Conservation (phyloP, 2,329 filamentous ascomycete species). For the Lecanosticta acicola region DNA sequence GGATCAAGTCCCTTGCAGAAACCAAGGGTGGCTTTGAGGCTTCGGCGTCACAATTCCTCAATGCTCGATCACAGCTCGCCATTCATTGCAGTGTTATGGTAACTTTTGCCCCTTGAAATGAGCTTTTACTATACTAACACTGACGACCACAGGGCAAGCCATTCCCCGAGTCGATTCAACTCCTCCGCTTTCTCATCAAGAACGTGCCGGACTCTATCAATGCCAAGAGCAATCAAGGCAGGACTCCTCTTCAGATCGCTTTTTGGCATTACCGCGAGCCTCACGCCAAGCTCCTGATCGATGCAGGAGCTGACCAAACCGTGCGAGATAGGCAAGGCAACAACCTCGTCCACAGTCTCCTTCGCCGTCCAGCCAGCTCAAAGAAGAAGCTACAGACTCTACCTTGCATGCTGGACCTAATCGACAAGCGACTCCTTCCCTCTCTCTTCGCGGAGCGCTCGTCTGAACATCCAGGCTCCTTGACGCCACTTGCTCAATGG, state of each 20-base stretch:
- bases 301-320: slow-evolving; percentile 64
- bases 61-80: slow-evolving; percentile 51
- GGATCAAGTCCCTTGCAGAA: slow-evolving; percentile 57
- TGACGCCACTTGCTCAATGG: slow-evolving; percentile 56
- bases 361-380: slow-evolving; percentile 14
- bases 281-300: slow-evolving; percentile 57
- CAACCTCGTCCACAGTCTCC: slow-evolving; percentile 63
- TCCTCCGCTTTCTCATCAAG: slow-evolving; percentile 63
- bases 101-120: too few species aligned
- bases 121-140: slow-evolving; percentile 1
- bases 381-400: slow-evolving; percentile 17
- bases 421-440: slow-evolving; percentile 53
- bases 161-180: slow-evolving; percentile 41
- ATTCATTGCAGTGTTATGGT: slow-evolving; percentile 60
- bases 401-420: slow-evolving; percentile 48
- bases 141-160: slow-evolving; percentile 18
- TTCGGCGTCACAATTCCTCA: slow-evolving; percentile 58
- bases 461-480: slow-evolving; percentile 46
- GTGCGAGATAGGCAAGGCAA: slow-evolving; percentile 49
- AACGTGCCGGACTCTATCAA: slow-evolving; percentile 58
- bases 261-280: slow-evolving; percentile 52
- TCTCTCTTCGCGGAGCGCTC: slow-evolving; percentile 57
- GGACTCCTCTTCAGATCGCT: slow-evolving; percentile 66
- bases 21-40: slow-evolving; percentile 58
- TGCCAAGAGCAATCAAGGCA: slow-evolving; percentile 50